Evolutionary conservation across 140 eudicot genomes (phyloP).

Genomic region (Flaveria floridana): DNA sequence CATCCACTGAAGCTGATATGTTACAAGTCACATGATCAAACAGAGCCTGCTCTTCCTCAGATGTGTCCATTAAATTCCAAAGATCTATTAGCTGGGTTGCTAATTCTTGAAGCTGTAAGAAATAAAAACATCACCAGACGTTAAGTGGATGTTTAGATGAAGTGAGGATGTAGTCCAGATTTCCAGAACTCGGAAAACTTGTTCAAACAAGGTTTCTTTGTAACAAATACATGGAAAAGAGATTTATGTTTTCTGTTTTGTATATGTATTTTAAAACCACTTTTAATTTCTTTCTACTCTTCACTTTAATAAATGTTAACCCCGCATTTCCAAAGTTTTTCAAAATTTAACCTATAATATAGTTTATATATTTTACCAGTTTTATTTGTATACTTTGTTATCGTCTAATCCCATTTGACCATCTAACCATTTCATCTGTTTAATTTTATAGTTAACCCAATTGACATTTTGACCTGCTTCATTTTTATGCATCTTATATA

Average conservation of each 20-base stretch:
- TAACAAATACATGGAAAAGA: neutral
- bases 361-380: neutral
- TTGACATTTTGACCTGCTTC: neutral
- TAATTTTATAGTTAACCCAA: neutral
- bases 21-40: conserved; percentile 56
- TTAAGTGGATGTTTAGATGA: neutral
- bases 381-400: neutral
- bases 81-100: conserved; percentile 60
- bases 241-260: neutral
- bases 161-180: neutral
- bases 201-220: neutral
- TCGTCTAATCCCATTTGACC: neutral
- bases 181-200: neutral
- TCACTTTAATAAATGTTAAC: neutral
- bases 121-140: neutral
- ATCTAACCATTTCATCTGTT: neutral
- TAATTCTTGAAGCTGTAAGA: conserved; percentile 58
- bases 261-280: neutral
- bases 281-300: neutral
- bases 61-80: conserved; percentile 67
- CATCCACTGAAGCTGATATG: conserved; percentile 54
- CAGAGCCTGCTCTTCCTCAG: conserved; percentile 46
- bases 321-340: neutral
- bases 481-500: neutral
- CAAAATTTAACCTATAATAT: neutral